Base-by-base conservation (phyloP, 2,329 filamentous ascomycete genomes). In the Basipetospora chlamydospora region DNA sequence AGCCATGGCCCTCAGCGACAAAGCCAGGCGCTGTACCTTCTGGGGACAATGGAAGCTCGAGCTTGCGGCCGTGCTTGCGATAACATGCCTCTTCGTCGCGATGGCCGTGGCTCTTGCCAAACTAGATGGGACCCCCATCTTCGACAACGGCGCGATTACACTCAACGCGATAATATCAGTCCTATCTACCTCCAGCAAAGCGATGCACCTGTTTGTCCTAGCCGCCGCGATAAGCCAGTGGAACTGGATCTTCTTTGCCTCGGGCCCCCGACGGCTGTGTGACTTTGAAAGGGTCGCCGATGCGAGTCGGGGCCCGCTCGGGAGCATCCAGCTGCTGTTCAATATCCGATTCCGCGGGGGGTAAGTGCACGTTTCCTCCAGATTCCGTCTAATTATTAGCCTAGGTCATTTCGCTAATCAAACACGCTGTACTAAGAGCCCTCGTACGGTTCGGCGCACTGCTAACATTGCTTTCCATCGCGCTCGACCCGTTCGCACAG, bases 171-270 rank as follows among this genome's bases (percentile, higher is more conserved):
- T 46, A 20, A 31, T 45, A 11, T 42, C 45, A 3, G 39, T 46
- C 20, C 28, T 47, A 7, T 42, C 44, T 1, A 17, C 42, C 2
- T 22, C 37, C 1, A 41, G 33, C 7, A 46, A 47, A 20, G 39
- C 45, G 2, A 35, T 25, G 1, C 34, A 45, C 1, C 33, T 35
- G 4, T 40, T 29, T 6, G 35, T 41, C 2, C 22, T 43, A 13
- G 40, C 42, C 10, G 43, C 41, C n/a, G 28, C 34, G 28, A 41
- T 46, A 25, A 39, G 38, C 3, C 44, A 46, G 28, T 44, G 42
- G 44, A 47, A 47, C 15, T 47, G 44, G 45, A 42, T 45, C 7
- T 17, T 46, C 9, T 46, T 46, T 13, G 22, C 31, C 3, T 12
- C 30, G 6, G 16, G 29, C 6, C 25, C 28, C 2, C 35, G 42